phyloP scores from a whole-genome alignment of 23 red algal species.

The Gracilaria gracilis region DNA sequence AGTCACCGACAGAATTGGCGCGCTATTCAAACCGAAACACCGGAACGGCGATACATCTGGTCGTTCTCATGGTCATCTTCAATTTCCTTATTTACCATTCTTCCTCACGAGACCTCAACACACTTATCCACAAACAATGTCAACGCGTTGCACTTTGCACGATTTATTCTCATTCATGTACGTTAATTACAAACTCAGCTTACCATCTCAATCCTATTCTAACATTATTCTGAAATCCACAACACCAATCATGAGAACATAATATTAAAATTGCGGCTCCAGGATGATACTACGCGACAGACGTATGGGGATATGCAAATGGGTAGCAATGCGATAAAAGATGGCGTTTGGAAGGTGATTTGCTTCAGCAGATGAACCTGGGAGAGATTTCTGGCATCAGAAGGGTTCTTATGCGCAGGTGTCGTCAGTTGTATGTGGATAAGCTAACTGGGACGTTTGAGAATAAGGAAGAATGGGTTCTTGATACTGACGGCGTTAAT shows the following conservation, averaged over 20 bases:
- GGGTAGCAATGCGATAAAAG: constrained; percentile 19
- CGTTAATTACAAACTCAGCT: too few relatives aligned
- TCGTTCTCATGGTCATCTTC: too few relatives aligned
- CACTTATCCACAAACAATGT: too few relatives aligned
- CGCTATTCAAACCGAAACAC: too few relatives aligned
- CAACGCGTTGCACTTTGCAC: too few relatives aligned
- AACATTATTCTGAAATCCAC: too few relatives aligned
- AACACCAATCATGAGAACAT: constrained; percentile 93
- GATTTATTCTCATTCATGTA: too few relatives aligned
- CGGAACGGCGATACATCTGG: too few relatives aligned
- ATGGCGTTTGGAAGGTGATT: constrained; percentile 80
- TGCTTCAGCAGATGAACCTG: constrained; percentile 83
- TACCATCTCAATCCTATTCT: too few relatives aligned
- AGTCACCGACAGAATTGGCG: too few relatives aligned
- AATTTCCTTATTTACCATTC: too few relatives aligned
- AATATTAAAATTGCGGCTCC: constrained; percentile 86
- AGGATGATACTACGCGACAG: constrained; percentile 57
- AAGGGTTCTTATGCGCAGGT: constrained; percentile 93
- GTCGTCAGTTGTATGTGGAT: constrained; percentile 64
- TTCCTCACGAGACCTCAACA: too few relatives aligned
- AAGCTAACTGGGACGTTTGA: constrained; percentile 58
- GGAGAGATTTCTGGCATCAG: constrained; percentile 88
- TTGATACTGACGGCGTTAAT: constrained; percentile 97
- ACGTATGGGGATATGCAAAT: constrained; percentile 65
- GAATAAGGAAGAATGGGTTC: constrained; percentile 87